Conservation (phyloP, 805 yeast genomes). For the Candida hispaniensis region DNA sequence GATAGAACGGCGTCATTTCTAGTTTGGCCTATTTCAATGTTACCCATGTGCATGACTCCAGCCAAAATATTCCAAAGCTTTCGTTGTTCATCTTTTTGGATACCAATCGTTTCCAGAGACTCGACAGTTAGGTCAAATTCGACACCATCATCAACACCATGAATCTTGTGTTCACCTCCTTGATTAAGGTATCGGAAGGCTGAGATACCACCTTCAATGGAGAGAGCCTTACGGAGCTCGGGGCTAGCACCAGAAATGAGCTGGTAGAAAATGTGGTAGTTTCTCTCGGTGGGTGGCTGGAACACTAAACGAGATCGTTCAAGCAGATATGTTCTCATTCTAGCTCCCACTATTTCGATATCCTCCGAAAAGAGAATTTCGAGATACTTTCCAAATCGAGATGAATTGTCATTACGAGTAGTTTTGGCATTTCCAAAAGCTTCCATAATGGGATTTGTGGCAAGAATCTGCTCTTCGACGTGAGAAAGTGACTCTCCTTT, state of each 20-base stretch:
- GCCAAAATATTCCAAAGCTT: constrained; percentile 72
- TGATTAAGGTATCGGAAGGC: constrained; percentile 79
- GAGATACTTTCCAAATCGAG: constrained; percentile 92
- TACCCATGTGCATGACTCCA: constrained; percentile 86
- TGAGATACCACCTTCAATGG: constrained; percentile 48
- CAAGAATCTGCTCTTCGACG: constrained; percentile 87
- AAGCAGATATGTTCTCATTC: constrained; percentile 81
- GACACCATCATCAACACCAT: constrained; percentile 68
- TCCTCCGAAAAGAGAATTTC: constrained; percentile 74
- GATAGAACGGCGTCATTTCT: constrained; percentile 72
- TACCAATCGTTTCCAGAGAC: constrained; percentile 73
- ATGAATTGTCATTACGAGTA: constrained; percentile 92
- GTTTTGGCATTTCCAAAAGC: constrained; percentile 98
- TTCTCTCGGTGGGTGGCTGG: constrained; percentile 84
- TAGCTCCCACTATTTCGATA: constrained; percentile 83
- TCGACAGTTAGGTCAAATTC: constrained; percentile 69
- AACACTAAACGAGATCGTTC: constrained; percentile 92
- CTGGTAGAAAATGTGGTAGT: constrained; percentile 92
- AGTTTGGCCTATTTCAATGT: constrained; percentile 74
- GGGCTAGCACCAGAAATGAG: constrained; percentile 55
- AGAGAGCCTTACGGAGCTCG: constrained; percentile 32
- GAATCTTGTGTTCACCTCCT: constrained; percentile 64
- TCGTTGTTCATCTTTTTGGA: constrained; percentile 45
- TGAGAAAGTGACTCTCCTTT: constrained; percentile 58
- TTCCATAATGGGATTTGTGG: constrained; percentile 95